Base-by-base conservation (phyloP, 257 asterid genomes). In the Gentiana dahurica region DNA sequence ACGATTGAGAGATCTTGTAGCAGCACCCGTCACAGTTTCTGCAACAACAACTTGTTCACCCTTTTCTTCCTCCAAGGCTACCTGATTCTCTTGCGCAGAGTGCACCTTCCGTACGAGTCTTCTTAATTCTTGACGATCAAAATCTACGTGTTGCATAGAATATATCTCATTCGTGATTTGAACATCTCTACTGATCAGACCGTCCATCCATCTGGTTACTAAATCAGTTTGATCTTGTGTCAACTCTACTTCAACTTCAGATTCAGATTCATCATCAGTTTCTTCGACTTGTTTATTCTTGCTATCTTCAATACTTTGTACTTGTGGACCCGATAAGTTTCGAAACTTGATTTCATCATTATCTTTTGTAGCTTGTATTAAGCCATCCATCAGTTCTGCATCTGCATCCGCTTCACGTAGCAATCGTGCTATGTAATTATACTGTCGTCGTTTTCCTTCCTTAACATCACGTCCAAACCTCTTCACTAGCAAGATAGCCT, bases 81-180 rank as follows among this genome's bases (percentile, higher is more conserved):
- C 56, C 49, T 61, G 66, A 15, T 32, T 58, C 45, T 74, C 79
- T 55, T 59, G 69, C 36, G 68, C 11, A 1, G 79, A 63, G 32
- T 85, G 95, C 51, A 84, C 77, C 70, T 83, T 78, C 60, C 95
- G 71, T 15, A 85, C 89, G 57, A 91, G 67, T 73, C 74, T 79
- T 37, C 96, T 84, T 41, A 87, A 84, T 65, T 91, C 89, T 96
- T 87, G 97, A 33, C 98, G 94, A 71, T 91, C 98, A 68, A 85
- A 87, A 53, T 91, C 97, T n/a, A 85, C 87, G 37, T 74, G 82
- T 12, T 46, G 77, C 63, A 83, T 89, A 8, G 95, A 83, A 77
- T 87, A 91, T 47, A 91, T 70, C 71, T 85, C 94, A 58, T 87
- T 87, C 65, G 82, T 73, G 59, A 85, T 65, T 70, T 62, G 65